Base-by-base conservation (phyloP, 1,284 basidiomycete species). In the Inonotus hispidus region DNA sequence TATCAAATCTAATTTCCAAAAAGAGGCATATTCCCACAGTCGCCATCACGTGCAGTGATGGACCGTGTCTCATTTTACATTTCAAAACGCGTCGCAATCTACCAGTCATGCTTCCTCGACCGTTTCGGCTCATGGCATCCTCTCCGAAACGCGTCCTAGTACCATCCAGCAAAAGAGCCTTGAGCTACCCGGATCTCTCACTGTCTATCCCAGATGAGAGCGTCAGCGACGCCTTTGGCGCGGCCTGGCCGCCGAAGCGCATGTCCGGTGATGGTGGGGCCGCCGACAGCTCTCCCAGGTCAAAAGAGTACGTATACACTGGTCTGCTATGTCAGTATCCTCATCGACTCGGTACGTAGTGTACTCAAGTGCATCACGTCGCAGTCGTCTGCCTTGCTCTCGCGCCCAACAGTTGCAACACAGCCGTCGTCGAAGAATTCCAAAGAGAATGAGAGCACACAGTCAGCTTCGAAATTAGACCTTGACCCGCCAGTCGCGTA, bases 221-320 rank as follows among this genome's bases (percentile, higher is more conserved):
- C n/a, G 19, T 43, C 19, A 45, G 47, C 7, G 49, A 53, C 23
- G 35, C 58, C 21, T 59, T 59, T 53, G 58, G 58, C 16, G 13
- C 21, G 23, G 58, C 25, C 11, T 59, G 58, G 58, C 58, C 58
- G 13, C 21, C 49, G 8, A 59, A 53, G 13, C n/a, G 21, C 8
- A n/a, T n/a, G n/a, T n/a, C n/a, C n/a, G n/a, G n/a, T n/a, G n/a
- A n/a, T n/a, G n/a, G n/a, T n/a, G n/a, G n/a, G n/a, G 16, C 19
- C 16, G 41, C 5, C 8, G 41, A n/a, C 16, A 43, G 41, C 16
- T 7, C 41, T 16, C n/a, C 16, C 41, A 43, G n/a, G 7, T 43
- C 41, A 21, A 43, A 43, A 43, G 41, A 14, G 41, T 43, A 43
- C 19, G n/a, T 14, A 43, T n/a, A 16, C 7, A 16, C 16, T 21